Percentiles rank a stretch among this genome's conserved stretches.
phyloP scores from a whole-genome alignment of 2,329 filamentous ascomycete genomes.

The Tolypocladium cylindrosporum region DNA sequence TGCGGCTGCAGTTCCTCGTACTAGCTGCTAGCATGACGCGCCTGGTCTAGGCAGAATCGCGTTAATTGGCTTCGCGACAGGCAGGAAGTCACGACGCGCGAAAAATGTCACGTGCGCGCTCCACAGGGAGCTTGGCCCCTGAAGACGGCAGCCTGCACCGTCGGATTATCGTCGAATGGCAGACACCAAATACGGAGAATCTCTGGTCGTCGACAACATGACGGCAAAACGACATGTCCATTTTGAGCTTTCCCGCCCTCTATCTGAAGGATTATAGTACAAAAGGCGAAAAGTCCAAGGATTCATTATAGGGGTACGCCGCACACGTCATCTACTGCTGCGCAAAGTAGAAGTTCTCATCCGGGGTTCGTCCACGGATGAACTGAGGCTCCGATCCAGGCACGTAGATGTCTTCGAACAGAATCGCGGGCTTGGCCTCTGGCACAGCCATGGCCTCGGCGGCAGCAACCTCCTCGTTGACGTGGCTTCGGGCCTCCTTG shows the following conservation, averaged over 20 bases:
- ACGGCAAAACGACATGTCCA: conserved; percentile 8
- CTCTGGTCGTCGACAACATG: neutral
- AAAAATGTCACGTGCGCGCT: conserved; percentile 14
- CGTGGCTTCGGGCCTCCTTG: conserved; percentile 78
- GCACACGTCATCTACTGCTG: conserved; percentile 27
- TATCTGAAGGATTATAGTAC: conserved; percentile 13
- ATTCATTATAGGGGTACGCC: conserved; percentile 19
- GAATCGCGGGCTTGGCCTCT: conserved; percentile 67
- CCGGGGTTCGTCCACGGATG: conserved; percentile 75
- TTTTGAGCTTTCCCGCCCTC: conserved; percentile 11
- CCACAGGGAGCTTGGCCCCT: neutral
- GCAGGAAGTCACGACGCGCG: conserved; percentile 12
- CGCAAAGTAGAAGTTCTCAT: conserved; percentile 92
- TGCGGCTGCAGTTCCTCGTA: conserved; percentile 11
- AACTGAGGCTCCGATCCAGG: conserved; percentile 77
- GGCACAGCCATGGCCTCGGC: conserved; percentile 83
- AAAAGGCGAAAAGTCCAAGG: conserved; percentile 15
- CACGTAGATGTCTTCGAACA: conserved; percentile 96
- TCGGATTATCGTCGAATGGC: too few relatives aligned
- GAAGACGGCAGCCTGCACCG: neutral
- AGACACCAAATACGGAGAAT: neutral
- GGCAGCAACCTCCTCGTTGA: conserved; percentile 81
- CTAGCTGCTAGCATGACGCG: conserved; percentile 21
- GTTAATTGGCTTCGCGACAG: conserved; percentile 24
- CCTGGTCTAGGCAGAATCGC: conserved; percentile 25